These are phyloP conservation scores for Alisma plantagoaquatica DNA, from an alignment of 106 monocot species.

Conservation along the genomic window DNA sequence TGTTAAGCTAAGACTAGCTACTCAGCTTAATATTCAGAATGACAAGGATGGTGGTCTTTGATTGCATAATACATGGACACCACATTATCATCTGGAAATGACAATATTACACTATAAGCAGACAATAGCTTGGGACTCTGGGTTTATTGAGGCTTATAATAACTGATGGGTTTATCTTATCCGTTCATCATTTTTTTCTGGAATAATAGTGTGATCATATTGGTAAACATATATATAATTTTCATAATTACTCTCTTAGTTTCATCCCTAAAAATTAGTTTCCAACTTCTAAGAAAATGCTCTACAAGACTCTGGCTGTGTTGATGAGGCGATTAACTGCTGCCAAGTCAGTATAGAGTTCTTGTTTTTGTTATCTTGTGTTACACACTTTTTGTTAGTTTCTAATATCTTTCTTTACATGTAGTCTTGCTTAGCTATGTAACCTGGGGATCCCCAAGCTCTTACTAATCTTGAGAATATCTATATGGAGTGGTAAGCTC, in stretches of 20 bases:
- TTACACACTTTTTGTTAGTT: too few species aligned
- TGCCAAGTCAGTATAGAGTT: constrained; percentile 24
- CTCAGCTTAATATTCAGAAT: too few species aligned
- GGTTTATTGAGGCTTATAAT: constrained; percentile 86
- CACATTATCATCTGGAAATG: constrained; percentile 69
- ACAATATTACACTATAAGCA: constrained; percentile 89
- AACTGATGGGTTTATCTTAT: constrained; percentile 71
- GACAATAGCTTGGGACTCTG: constrained; percentile 68
- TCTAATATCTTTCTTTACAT: too few species aligned
- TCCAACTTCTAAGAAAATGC: constrained; percentile 99
- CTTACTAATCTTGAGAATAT: constrained; percentile 94
- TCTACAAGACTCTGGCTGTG: constrained; percentile 76
- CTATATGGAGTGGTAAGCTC: constrained; percentile 89
- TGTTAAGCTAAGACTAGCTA: too few species aligned
- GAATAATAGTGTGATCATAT: too few species aligned
- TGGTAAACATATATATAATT: too few species aligned
- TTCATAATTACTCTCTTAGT: too few species aligned
- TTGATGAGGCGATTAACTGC: constrained; percentile 71
- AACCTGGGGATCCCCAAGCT: constrained; percentile 88
- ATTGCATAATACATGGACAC: constrained; percentile 73
- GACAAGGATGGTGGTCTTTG: too few species aligned
- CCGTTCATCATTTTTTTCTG: too few species aligned
- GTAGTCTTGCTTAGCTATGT: constrained; percentile 77
- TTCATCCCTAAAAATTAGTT: too few species aligned
- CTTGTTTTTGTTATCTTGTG: too few species aligned